Evolutionary conservation across 2,329 filamentous ascomycete species (phyloP), one percentile per base, ranked within the genome.

Genomic region (Neoarthrinium moseri): DNA sequence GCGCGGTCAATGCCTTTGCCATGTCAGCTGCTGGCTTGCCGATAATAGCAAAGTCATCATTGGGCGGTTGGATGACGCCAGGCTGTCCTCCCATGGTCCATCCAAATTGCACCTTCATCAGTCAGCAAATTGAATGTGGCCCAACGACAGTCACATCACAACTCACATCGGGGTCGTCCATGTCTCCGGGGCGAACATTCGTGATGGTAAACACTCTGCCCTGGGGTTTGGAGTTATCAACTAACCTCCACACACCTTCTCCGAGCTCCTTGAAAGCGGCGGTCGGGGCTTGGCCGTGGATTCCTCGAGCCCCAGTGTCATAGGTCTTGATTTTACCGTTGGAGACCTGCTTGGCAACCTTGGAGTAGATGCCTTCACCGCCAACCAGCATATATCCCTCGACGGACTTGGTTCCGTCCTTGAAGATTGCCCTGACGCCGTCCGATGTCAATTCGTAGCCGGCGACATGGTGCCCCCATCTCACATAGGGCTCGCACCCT

Each of bases 261-360:
- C 82, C 81, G 1, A 86, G 67, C 0, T 62, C 72, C 49, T 76
- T 78, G 68, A 85, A 86, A 0, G 82, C 81, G 0, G 75, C 72
- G 0, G 74, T 80, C 0, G 81, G 79, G 6, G 83, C 80, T 57
- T 85, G 80, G 0, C 83, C 83, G 52, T 86, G 83, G 20, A 86
- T 84, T 2, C 81, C 81, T 38, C 82, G 64, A 0, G 81, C 77
- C 3, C 82, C 81, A 0, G 80, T 80, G 53, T 86, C 83, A 56
- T 77, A 86, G 4, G 81, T 75, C 59, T 83, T 84, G 36, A 85
- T 59, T 39, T 65, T 73, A 2, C 79, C 81, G 4, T 67, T 66
- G 0, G 78, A 81, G 4, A 85, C 64, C 62, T 86, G 81, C 53
- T 72, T 75, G 0, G 81, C 80, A 11, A 86, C 71, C 41, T 71